phyloP scores from a whole-genome alignment of 2,329 filamentous ascomycete genomes.

The Diaporthe citri region DNA sequence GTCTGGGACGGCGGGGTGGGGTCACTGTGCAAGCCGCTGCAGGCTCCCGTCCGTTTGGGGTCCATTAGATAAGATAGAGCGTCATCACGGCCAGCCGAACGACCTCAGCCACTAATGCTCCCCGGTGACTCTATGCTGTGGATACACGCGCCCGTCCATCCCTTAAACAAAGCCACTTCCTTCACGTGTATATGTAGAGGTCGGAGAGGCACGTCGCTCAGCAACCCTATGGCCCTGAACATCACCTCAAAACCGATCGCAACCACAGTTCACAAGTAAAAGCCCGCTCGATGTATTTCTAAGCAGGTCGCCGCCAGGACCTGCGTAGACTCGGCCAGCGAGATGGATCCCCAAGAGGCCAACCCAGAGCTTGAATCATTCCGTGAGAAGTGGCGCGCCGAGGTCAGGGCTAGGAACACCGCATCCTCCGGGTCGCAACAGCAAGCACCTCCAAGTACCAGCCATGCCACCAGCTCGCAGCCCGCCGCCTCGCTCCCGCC shows the following conservation, averaged over 20 bases:
- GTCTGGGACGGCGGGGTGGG: neutral
- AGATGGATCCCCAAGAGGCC: slow-evolving; percentile 53
- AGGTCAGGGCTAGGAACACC: slow-evolving; percentile 68
- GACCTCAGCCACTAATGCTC: slow-evolving; percentile 15
- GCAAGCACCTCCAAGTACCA: neutral
- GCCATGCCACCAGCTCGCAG: slow-evolving; percentile 37
- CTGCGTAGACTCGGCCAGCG: neutral
- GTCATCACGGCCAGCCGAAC: neutral
- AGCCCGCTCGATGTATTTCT: slow-evolving; percentile 33
- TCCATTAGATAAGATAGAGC: slow-evolving; percentile 34
- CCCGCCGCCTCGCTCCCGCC: slow-evolving; percentile 41
- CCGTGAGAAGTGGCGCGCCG: slow-evolving; percentile 86
- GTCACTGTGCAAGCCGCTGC: slow-evolving; percentile 13
- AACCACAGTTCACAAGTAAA: neutral
- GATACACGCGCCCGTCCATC: neutral
- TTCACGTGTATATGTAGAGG: neutral
- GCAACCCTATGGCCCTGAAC: neutral
- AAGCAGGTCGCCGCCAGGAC: slow-evolving; percentile 19
- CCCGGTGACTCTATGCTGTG: neutral
- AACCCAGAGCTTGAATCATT: slow-evolving; percentile 87
- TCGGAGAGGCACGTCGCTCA: neutral
- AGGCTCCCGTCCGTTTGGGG: neutral
- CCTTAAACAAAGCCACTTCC: neutral
- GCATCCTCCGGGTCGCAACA: slow-evolving; percentile 24
- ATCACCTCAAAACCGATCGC: neutral